These are phyloP conservation scores for Casuarina equisetifolia DNA, from an alignment of 306 rosid species.

Conservation along the genomic window DNA sequence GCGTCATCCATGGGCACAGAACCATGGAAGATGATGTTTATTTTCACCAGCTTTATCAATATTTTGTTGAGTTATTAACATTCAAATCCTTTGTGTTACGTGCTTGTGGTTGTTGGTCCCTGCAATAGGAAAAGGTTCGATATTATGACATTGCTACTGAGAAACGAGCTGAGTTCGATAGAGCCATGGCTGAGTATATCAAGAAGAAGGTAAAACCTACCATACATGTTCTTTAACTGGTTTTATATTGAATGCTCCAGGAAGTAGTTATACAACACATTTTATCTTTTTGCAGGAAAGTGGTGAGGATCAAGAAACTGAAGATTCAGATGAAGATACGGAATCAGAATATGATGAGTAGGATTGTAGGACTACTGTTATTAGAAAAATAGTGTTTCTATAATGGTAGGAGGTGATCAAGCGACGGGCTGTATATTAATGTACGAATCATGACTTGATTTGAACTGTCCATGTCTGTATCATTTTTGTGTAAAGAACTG, in stretches of 20 bases:
- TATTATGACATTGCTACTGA: conserved; percentile 89
- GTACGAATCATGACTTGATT: conserved; percentile 29
- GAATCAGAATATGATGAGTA: conserved; percentile 57
- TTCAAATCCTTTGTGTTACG: neutral
- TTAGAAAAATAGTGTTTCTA: conserved; percentile 14
- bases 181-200: conserved; percentile 64
- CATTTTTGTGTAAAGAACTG: conserved; percentile 30
- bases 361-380: conserved; percentile 20
- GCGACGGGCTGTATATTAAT: conserved; percentile 42
- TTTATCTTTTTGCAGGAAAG: conserved; percentile 56
- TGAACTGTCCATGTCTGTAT: conserved; percentile 24
- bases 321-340: conserved; percentile 53
- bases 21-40: neutral
- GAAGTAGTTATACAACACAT: neutral
- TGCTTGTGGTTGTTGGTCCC: conserved; percentile 12
- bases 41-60: neutral
- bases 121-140: conserved; percentile 79
- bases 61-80: neutral
- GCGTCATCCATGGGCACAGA: neutral
- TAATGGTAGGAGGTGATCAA: conserved; percentile 19
- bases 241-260: neutral
- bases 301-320: conserved; percentile 58
- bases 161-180: conserved; percentile 88
- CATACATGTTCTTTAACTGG: neutral
- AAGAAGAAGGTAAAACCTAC: conserved; percentile 59